phyloP scores from a whole-genome alignment of 176 grass and related monocot genomes.

The Oryza brachyantha region DNA sequence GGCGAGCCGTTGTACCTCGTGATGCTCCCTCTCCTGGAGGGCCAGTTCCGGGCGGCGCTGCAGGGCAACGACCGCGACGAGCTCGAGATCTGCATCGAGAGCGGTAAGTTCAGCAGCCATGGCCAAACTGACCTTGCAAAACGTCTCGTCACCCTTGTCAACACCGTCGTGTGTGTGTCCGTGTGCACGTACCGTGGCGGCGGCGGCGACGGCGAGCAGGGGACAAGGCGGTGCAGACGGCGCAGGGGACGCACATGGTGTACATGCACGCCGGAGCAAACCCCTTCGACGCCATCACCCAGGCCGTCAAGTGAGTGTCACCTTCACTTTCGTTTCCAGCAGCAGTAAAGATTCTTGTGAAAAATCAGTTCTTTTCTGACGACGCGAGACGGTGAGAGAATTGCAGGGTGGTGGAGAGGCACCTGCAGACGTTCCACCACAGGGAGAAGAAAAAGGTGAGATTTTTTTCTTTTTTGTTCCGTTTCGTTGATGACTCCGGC shows the following conservation, averaged over 20 bases:
- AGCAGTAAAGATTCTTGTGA: neutral
- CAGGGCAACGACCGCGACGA: conserved; percentile 52
- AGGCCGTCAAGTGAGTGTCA: conserved; percentile 35
- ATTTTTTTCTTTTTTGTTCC: neutral
- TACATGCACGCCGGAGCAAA: conserved; percentile 51
- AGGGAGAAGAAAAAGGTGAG: conserved; percentile 50
- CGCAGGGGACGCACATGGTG: conserved; percentile 42
- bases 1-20: conserved; percentile 29
- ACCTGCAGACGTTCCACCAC: conserved; percentile 50
- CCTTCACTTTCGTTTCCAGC: too few species aligned
- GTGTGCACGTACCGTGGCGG: neutral
- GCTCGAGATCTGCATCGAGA: conserved; percentile 55
- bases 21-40: conserved; percentile 45
- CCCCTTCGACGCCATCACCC: conserved; percentile 47
- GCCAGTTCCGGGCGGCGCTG: conserved; percentile 41
- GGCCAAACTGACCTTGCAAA: too few species aligned
- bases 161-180: too few species aligned
- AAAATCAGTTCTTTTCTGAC: neutral
- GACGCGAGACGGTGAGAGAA: too few species aligned
- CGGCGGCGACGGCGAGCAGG: conserved; percentile 22
- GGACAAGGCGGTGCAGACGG: conserved; percentile 46
- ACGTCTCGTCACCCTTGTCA: too few species aligned
- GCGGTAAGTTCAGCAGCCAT: conserved; percentile 43
- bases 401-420: conserved; percentile 46
- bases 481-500: neutral